These are phyloP conservation scores for Excoecaria cochinchinensis DNA, from an alignment of 345 rosid species.

Conservation along the genomic window DNA sequence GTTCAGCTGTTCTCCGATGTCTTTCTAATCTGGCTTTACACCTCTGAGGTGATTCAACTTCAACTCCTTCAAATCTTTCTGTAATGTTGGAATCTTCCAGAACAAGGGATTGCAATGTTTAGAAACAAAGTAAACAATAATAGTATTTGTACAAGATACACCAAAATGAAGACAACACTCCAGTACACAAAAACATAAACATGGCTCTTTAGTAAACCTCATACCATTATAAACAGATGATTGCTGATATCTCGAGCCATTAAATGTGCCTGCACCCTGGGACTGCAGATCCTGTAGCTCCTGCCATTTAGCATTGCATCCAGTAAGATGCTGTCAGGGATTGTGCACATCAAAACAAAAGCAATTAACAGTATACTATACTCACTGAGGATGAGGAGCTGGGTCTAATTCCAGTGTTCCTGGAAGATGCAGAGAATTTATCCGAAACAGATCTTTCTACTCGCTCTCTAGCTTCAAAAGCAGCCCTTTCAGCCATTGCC, in stretches of 20 bases:
- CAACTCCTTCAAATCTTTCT: slow-evolving; percentile 50
- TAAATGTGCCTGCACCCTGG: slow-evolving; percentile 46
- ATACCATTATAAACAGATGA: slow-evolving; percentile 51
- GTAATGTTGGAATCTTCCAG: slow-evolving; percentile 29
- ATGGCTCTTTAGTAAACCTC: slow-evolving; percentile 10
- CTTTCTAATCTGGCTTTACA: slow-evolving; percentile 92
- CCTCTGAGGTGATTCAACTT: slow-evolving; percentile 92
- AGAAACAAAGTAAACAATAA: slow-evolving; percentile 6
- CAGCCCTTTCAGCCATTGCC: slow-evolving; percentile 62
- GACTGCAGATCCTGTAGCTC: slow-evolving; percentile 48
- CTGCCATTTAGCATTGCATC: slow-evolving; percentile 36
- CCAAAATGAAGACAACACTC: neutral
- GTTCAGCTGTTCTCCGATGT: slow-evolving; percentile 87
- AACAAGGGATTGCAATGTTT: slow-evolving; percentile 12
- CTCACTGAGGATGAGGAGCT: slow-evolving; percentile 48
- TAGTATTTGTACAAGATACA: neutral
- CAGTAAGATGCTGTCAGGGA: slow-evolving; percentile 9
- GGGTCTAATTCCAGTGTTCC: slow-evolving; percentile 48
- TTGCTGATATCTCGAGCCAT: slow-evolving; percentile 46
- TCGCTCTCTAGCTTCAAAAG: slow-evolving; percentile 65
- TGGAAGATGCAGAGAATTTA: slow-evolving; percentile 51
- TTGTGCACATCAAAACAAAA: neutral
- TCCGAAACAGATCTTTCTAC: slow-evolving; percentile 65
- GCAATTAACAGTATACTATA: neutral
- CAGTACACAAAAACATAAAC: neutral